A percentile compares a stretch with the other conserved stretches of the same genome.
Conservation (phyloP, 2,329 filamentous ascomycete genomes). For the Pseudogymnoascus sp. region DNA sequence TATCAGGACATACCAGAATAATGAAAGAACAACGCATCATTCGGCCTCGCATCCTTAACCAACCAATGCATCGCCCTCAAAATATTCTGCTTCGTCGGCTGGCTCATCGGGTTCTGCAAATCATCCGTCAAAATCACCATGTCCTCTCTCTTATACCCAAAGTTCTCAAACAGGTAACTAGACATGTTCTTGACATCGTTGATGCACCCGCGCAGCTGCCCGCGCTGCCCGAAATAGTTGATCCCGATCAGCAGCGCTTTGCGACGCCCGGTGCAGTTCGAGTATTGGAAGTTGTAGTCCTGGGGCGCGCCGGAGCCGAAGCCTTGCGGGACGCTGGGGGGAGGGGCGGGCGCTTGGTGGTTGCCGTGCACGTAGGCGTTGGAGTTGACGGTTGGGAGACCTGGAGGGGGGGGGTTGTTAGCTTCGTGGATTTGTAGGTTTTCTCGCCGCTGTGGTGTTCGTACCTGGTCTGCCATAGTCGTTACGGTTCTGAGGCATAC, state of each 20-base stretch:
- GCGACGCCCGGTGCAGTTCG: constrained; percentile 75
- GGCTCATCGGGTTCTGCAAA: constrained; percentile 94
- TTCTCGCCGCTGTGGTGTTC: constrained; percentile 16
- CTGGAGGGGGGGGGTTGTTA: constrained; percentile 20
- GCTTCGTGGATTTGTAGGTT: not conserved
- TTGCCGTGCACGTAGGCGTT: constrained; percentile 50
- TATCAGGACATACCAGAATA: constrained; percentile 62
- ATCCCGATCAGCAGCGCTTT: constrained; percentile 91
- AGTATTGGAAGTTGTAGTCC: constrained; percentile 82
- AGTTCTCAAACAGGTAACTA: constrained; percentile 82
- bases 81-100: constrained; percentile 93
- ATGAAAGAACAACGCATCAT: constrained; percentile 96
- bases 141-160: constrained; percentile 87
- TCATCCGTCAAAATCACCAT: constrained; percentile 97
- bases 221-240: constrained; percentile 91
- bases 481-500: constrained; percentile 28
- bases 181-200: constrained; percentile 99
- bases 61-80: constrained; percentile 96
- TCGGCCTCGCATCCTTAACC: constrained; percentile 83
- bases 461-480: constrained; percentile 44
- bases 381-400: constrained; percentile 36
- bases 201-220: constrained; percentile 86
- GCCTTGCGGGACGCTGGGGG: constrained; percentile 56
- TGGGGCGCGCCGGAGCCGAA: constrained; percentile 76
- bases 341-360: constrained; percentile 54